Percentiles rank a stretch among this genome's conserved stretches.
These are phyloP conservation scores for Primulina huaijiensis DNA, from an alignment of 257 asterid genomes.

Conservation along the genomic window DNA sequence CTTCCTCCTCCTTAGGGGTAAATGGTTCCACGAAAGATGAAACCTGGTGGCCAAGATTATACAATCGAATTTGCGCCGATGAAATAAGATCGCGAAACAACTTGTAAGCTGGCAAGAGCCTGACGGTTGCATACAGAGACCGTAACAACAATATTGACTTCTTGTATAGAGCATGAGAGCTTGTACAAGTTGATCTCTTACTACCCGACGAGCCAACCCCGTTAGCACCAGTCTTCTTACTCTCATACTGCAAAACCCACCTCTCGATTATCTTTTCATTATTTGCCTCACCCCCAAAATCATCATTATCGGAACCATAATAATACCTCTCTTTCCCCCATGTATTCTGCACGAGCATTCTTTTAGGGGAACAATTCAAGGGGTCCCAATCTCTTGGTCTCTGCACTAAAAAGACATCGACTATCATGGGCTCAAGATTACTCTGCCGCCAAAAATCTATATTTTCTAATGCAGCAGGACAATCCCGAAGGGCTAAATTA, in stretches of 20 bases:
- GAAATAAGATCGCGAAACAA: conserved; percentile 74
- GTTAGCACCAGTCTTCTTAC: conserved; percentile 43
- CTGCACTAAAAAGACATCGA: conserved; percentile 66
- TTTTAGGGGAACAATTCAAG: conserved; percentile 47
- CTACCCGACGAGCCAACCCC: conserved; percentile 39
- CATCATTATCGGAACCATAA: conserved; percentile 59
- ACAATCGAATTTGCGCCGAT: conserved; percentile 53
- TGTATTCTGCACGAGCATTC: conserved; percentile 29
- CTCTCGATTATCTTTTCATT: conserved; percentile 76
- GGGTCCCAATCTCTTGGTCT: conserved; percentile 57
- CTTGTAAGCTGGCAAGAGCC: conserved; percentile 87
- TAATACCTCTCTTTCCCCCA: conserved; percentile 41
- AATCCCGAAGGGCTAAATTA: conserved; percentile 75
- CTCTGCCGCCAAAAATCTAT: conserved; percentile 88
- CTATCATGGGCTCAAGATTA: conserved; percentile 75
- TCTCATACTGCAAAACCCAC: conserved; percentile 82
- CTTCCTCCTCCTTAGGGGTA: conserved; percentile 76
- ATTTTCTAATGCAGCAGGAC: conserved; percentile 82
- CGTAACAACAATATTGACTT: conserved; percentile 66
- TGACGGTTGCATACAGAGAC: conserved; percentile 67
- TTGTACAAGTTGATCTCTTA: conserved; percentile 52
- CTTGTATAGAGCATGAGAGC: conserved; percentile 59
- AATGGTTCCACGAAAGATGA: conserved; percentile 82
- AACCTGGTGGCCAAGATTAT: conserved; percentile 68
- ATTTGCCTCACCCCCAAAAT: conserved; percentile 39